Evolutionary conservation across 495 filamentous ascomycete species (phyloP), one percentile per base, ranked within the genome.

Genomic region (Aspergillus haitiensis): DNA sequence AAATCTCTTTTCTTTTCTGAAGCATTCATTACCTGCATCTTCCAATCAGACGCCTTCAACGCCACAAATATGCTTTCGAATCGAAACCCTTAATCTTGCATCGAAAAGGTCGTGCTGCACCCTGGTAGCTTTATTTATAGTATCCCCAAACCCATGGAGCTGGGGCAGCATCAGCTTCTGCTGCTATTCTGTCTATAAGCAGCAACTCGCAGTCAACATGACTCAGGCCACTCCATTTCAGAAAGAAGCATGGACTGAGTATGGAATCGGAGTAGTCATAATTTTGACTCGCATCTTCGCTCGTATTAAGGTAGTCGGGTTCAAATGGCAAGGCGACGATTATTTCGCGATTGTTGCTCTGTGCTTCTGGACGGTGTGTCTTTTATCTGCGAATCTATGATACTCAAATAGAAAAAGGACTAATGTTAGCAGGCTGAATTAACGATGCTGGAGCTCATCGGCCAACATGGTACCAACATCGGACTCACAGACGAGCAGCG

Each of bases 401-500:
- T 9, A 15, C 11, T 32, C 12, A 12, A 58, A n/a, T 32, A 10
- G 35, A 31, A 13, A 42, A 18, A 12, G 11, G 16, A 34, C 44
- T 39, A 2, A 55, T 36, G 5, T 51, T 9, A 6, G 5, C 47
- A 64, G 61, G 58, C 58, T 8, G 58, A 64, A 35, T 10, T 61
- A 34, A 55, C 51, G 1, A 62, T 67, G 58, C 52, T 67, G 7
- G 58, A 67, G 15, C 36, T 62, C 13, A 62, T 64, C 34, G 60
- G 65, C 21, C 40, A 56, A 39, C 18, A 56, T 35, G 64, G 61
- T 2, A 76, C 77, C 16, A 83, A 81, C 50, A 82, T 75, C 53
- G 70, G 68, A 3, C 72, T 82, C 55, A 75, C 71, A 2, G 69
- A 75, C 27, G 67, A 62, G 5, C 58, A 78, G 32, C 67, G 80